phyloP scores from a whole-genome alignment of 2,329 filamentous ascomycete species.

The Diaporthe sp. region DNA sequence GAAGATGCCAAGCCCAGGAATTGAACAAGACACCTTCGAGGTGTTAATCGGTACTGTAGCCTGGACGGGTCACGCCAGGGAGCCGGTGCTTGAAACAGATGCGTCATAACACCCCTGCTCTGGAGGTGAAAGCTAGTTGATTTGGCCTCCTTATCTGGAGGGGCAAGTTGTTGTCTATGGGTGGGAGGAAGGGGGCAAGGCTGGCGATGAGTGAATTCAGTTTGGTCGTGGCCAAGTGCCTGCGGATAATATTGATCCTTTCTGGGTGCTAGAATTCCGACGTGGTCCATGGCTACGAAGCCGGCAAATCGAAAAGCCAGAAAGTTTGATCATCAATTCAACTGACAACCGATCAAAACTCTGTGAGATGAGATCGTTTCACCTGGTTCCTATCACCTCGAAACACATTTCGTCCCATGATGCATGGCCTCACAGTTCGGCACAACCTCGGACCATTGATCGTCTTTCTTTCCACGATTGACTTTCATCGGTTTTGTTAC shows the following conservation, averaged over 20 bases:
- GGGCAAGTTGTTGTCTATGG: no score
- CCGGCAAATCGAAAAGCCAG: neutral
- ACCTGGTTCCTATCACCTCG: neutral
- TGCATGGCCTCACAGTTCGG: neutral
- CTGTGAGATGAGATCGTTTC: neutral
- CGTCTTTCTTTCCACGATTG: neutral
- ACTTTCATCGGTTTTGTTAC: neutral
- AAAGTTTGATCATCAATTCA: neutral
- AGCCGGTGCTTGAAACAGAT: neutral
- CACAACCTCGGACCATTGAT: neutral
- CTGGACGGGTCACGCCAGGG: neutral
- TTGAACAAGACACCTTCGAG: no score
- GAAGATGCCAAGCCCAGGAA: no score
- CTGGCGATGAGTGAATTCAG: no score
- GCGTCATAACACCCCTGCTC: neutral
- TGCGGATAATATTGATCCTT: no score
- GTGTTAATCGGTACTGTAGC: neutral
- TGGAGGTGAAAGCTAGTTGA: neutral
- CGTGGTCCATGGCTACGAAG: neutral
- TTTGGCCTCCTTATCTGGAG: neutral
- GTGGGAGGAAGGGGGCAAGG: no score
- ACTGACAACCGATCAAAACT: neutral
- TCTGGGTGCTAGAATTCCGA: no score
- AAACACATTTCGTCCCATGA: slow-evolving; percentile 1
- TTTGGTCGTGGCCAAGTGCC: no score